These are phyloP conservation scores for Trypanosoma platydactyli DNA, from an alignment of 208 protist species.

Conservation along the genomic window DNA sequence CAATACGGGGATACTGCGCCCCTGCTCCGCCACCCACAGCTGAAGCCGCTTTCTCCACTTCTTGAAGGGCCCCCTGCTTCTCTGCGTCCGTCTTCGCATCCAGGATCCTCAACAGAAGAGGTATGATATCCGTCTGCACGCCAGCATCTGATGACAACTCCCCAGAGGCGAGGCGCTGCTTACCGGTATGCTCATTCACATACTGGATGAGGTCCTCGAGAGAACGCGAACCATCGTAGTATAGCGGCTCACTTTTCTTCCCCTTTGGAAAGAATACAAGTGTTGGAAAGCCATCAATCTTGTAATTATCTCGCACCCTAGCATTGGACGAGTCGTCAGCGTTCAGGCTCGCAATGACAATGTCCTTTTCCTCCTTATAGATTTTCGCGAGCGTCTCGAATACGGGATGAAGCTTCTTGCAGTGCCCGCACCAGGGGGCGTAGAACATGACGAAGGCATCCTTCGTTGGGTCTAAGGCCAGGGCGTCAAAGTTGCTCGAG, in stretches of 20 bases:
- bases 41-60: slow-evolving; percentile 17
- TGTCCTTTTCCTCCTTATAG: slow-evolving; percentile 57
- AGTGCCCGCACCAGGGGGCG: slow-evolving; percentile 84
- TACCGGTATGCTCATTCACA: slow-evolving; percentile 57
- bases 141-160: slow-evolving; percentile 50
- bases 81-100: slow-evolving; percentile 5
- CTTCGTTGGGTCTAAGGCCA: slow-evolving; percentile 45
- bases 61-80: slow-evolving; percentile 18
- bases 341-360: slow-evolving; percentile 72
- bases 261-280: slow-evolving; percentile 66
- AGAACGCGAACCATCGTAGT: slow-evolving; percentile 47
- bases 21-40: slow-evolving; percentile 4
- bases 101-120: slow-evolving; percentile 14
- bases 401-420: slow-evolving; percentile 76
- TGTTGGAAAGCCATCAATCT: slow-evolving; percentile 57
- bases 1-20: slow-evolving; percentile 46
- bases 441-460: slow-evolving; percentile 78
- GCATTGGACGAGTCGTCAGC: slow-evolving; percentile 41
- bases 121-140: slow-evolving; percentile 34
- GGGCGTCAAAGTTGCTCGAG: slow-evolving; percentile 34
- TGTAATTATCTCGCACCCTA: slow-evolving; percentile 26
- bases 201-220: slow-evolving; percentile 60
- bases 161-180: slow-evolving; percentile 46
- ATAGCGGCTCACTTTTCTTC: slow-evolving; percentile 32
- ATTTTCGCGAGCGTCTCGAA: slow-evolving; percentile 53